Percentiles rank a stretch among this genome's conserved stretches.
Evolutionary conservation across 1,139 yeast genomes (phyloP).

Genomic region (Blastobotrys raffinosifermentans): DNA sequence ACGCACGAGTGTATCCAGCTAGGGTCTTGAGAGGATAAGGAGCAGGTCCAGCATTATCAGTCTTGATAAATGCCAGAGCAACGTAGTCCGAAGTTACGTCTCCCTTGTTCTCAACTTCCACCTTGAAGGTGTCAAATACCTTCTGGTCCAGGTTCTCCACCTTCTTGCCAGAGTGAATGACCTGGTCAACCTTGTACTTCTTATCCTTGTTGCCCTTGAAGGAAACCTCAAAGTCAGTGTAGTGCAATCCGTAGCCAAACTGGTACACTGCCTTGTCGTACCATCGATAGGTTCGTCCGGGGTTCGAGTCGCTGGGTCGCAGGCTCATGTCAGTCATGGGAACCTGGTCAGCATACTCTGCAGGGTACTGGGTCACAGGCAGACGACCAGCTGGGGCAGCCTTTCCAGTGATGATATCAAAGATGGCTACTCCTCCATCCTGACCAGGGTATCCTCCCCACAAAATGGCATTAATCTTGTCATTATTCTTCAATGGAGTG

Average conservation of each 20-base stretch:
- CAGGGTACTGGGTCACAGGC: conserved; percentile 14
- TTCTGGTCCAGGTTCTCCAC: conserved; percentile 10
- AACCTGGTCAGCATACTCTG: conserved; percentile 12
- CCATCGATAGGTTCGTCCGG: conserved; percentile 17
- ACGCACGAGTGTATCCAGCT: conserved; percentile 11
- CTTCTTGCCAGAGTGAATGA: conserved; percentile 5
- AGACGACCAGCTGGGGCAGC: conserved; percentile 14
- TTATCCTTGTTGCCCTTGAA: conserved; percentile 4
- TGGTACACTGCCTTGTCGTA: conserved; percentile 12
- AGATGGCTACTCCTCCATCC: conserved; percentile 13
- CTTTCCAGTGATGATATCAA: conserved; percentile 13
- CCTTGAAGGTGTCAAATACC: conserved; percentile 9
- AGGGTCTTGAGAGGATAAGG: conserved; percentile 14
- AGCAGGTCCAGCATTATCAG: conserved; percentile 13
- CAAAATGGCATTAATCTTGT: conserved; percentile 10
- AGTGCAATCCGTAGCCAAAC: conserved; percentile 15
- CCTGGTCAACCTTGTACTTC: conserved; percentile 7
- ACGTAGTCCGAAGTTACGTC: conserved; percentile 11
- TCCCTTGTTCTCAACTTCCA: conserved; percentile 12
- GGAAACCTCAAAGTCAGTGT: conserved; percentile 10
- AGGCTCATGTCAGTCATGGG: conserved; percentile 15
- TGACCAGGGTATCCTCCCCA: conserved; percentile 19
- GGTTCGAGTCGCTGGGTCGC: conserved; percentile 12
- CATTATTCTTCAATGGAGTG: conserved; percentile 10
- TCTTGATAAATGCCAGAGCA: conserved; percentile 11